Evolutionary conservation across 2,329 filamentous ascomycete species (phyloP).

Genomic region (Epicoccum sorghinum): DNA sequence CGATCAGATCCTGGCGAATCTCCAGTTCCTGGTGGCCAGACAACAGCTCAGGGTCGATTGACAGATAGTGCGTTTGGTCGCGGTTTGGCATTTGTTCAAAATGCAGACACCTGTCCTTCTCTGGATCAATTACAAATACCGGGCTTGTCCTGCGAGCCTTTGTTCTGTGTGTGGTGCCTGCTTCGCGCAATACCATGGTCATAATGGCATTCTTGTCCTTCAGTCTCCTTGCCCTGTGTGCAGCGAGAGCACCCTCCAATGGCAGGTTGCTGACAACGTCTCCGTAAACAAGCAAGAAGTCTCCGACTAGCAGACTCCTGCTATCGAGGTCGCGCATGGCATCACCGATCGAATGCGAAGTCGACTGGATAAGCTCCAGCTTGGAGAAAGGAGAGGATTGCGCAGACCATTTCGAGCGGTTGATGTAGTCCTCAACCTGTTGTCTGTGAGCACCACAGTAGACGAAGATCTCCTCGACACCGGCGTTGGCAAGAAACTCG

Average conservation of each 20-base stretch:
- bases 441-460: conserved; percentile 90
- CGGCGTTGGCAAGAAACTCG: conserved; percentile 92
- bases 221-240: conserved; percentile 79
- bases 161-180: conserved; percentile 75
- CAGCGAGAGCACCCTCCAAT: conserved; percentile 77
- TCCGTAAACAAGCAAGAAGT: conserved; percentile 91
- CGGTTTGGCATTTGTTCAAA: conserved; percentile 88
- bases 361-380: conserved; percentile 84
- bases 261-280: conserved; percentile 90
- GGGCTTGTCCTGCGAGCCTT: conserved; percentile 78
- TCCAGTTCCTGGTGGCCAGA: conserved; percentile 77
- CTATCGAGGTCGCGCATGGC: conserved; percentile 93
- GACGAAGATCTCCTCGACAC: conserved; percentile 91
- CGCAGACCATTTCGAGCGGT: conserved; percentile 74
- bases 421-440: conserved; percentile 85
- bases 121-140: conserved; percentile 84
- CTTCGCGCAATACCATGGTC: conserved; percentile 89
- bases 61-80: conserved; percentile 68
- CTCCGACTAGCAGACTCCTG: conserved; percentile 81
- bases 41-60: conserved; percentile 80
- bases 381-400: conserved; percentile 79
- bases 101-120: conserved; percentile 81
- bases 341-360: conserved; percentile 87
- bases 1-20: conserved; percentile 84
- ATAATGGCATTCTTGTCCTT: conserved; percentile 95